These are phyloP conservation scores for Cladophialophora carrionii DNA, from an alignment of 2,329 filamentous ascomycete species.

Conservation along the genomic window DNA sequence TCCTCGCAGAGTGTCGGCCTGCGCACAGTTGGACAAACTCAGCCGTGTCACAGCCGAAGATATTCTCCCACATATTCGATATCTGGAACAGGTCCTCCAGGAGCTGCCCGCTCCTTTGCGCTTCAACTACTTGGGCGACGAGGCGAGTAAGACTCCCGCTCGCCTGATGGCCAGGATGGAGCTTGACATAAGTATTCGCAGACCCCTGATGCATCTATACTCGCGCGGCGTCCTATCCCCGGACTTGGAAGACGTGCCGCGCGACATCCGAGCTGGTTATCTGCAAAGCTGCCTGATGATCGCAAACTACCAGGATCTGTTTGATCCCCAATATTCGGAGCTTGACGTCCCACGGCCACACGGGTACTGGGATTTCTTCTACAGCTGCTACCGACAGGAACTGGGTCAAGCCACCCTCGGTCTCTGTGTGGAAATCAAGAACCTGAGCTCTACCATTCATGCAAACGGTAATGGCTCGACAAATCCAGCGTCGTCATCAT, in stretches of 20 bases:
- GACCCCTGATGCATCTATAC: conserved; percentile 42
- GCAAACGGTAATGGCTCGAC: background rate
- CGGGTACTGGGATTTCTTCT: conserved; percentile 38
- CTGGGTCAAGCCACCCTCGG: conserved; percentile 29
- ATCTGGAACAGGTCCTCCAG: conserved; percentile 34
- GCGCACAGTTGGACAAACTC: conserved; percentile 28
- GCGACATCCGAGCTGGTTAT: conserved; percentile 36
- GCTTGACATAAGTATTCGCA: conserved; percentile 40
- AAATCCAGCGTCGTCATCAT: background rate
- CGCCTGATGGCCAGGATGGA: conserved; percentile 40
- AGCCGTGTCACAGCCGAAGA: conserved; percentile 24
- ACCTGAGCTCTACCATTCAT: conserved; percentile 11
- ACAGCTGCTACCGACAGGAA: conserved; percentile 36
- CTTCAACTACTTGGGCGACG: conserved; percentile 32
- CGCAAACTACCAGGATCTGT: conserved; percentile 42
- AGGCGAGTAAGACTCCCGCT: conserved; percentile 34
- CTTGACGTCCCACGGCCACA: conserved; percentile 37
- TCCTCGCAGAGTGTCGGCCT: conserved; percentile 33
- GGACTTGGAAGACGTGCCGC: conserved; percentile 29
- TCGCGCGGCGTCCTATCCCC: conserved; percentile 36
- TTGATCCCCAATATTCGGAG: conserved; percentile 42
- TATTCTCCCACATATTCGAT: conserved; percentile 32
- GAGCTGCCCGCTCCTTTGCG: conserved; percentile 34
- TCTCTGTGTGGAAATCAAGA: conserved; percentile 35
- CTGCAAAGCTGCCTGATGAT: conserved; percentile 41